Conservation (phyloP, 2,329 filamentous ascomycete genomes). For the Microcyclospora pomicola region DNA sequence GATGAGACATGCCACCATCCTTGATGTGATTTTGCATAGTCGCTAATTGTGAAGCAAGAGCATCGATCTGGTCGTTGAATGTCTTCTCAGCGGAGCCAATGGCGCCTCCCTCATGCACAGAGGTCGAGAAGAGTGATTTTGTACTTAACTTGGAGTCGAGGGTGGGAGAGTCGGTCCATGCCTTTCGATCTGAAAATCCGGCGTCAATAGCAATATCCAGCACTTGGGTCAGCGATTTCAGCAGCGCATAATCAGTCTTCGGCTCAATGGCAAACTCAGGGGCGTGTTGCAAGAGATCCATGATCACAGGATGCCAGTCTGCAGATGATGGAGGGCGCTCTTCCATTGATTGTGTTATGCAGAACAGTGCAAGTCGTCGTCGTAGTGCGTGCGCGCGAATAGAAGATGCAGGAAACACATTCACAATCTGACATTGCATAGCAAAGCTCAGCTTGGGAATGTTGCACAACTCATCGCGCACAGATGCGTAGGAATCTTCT, state of each 20-base stretch:
- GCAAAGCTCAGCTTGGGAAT: slow-evolving; percentile 6
- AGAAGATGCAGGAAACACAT: slow-evolving; percentile 43
- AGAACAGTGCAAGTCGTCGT: slow-evolving; percentile 51
- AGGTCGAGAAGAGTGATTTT: neutral
- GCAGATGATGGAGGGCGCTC: neutral
- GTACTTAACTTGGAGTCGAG: slow-evolving; percentile 1
- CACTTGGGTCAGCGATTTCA: slow-evolving; percentile 47
- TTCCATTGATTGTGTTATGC: slow-evolving; percentile 36
- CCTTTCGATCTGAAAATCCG: neutral
- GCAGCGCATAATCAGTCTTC: slow-evolving; percentile 52
- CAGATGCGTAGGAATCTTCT: slow-evolving; percentile 3
- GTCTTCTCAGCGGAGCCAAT: neutral
- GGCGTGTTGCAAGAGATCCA: slow-evolving; percentile 9
- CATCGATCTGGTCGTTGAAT: neutral
- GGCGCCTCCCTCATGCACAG: neutral
- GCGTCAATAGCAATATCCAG: neutral
- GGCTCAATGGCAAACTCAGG: slow-evolving; percentile 40
- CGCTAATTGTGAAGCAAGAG: neutral
- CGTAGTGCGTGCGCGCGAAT: slow-evolving; percentile 45
- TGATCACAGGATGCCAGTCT: slow-evolving; percentile 14
- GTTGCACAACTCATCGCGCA: neutral
- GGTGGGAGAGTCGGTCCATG: slow-evolving; percentile 13
- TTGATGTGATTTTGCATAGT: slow-evolving; percentile 39
- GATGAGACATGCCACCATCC: slow-evolving; percentile 58
- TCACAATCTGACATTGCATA: slow-evolving; percentile 44